phyloP scores from a whole-genome alignment of 495 filamentous ascomycete species.

The Evernia prunastri region DNA sequence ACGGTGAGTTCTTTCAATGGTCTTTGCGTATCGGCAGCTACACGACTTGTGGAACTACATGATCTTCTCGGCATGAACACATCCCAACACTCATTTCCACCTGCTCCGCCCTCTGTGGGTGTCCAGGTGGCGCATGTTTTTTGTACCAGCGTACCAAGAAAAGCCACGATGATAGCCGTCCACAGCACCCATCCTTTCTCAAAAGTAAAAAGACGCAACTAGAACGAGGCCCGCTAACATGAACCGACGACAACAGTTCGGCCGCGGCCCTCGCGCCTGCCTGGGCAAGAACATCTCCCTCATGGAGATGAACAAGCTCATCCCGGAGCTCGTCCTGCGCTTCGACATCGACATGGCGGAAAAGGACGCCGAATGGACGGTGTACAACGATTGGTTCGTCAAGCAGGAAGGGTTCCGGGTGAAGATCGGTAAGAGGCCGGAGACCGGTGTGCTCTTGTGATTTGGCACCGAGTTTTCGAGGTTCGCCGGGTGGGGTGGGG shows the following conservation, averaged over 20 bases:
- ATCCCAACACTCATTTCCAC: no score
- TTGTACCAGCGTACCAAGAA: background rate
- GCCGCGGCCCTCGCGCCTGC: slow-evolving; percentile 40
- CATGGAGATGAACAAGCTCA: slow-evolving; percentile 43
- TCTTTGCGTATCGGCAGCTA: background rate
- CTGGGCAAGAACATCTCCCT: slow-evolving; percentile 45
- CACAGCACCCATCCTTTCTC: background rate
- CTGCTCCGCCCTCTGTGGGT: background rate
- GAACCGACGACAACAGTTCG: slow-evolving; percentile 33
- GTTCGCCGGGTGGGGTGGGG: background rate
- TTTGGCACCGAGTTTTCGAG: background rate
- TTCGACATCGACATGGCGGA: slow-evolving; percentile 37
- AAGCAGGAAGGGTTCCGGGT: slow-evolving; percentile 35
- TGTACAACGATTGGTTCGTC: slow-evolving; percentile 45
- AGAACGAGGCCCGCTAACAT: background rate
- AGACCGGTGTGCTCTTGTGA: background rate
- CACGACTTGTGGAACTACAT: background rate
- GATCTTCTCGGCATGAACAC: background rate
- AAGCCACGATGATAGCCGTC: background rate
- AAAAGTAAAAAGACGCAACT: background rate
- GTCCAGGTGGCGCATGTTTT: background rate
- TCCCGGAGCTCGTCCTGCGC: slow-evolving; percentile 40
- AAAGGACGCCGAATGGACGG: slow-evolving; percentile 32
- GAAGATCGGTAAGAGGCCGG: background rate
- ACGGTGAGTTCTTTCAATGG: slow-evolving; percentile 2